Percentiles rank a stretch among this genome's conserved stretches.
Evolutionary conservation across 2,329 filamentous ascomycete genomes (phyloP).

Genomic region (Paecilomyces formosus): DNA sequence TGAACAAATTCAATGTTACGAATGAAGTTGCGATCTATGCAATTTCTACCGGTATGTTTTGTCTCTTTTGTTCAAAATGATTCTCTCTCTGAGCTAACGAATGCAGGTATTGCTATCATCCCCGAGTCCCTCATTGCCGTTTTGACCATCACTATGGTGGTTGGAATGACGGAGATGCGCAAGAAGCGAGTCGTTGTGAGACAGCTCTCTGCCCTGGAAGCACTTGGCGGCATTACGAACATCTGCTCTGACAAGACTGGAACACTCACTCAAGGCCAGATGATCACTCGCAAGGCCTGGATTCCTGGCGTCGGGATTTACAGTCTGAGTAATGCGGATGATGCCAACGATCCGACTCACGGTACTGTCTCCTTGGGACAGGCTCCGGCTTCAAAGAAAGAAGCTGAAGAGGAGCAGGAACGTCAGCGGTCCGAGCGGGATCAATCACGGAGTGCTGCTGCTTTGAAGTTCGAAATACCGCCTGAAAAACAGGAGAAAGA

Average conservation of each 20-base stretch:
- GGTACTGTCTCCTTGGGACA: conserved; percentile 37
- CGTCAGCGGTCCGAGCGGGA: conserved; percentile 44
- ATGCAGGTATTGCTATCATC: conserved; percentile 49
- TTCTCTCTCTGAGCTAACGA: conserved; percentile 4
- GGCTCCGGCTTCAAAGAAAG: conserved; percentile 20
- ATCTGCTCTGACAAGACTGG: conserved; percentile 54
- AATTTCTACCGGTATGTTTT: conserved; percentile 41
- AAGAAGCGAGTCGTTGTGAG: conserved; percentile 48
- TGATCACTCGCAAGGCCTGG: conserved; percentile 54
- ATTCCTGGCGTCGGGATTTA: conserved; percentile 47
- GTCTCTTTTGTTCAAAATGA: background rate
- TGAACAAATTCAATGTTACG: conserved; percentile 49
- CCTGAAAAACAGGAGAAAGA: conserved; percentile 35
- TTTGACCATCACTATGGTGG: conserved; percentile 54
- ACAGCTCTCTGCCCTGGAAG: conserved; percentile 48
- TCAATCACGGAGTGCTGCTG: conserved; percentile 52
- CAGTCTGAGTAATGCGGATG: conserved; percentile 44
- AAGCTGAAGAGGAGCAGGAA: conserved; percentile 22
- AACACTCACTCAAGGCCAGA: conserved; percentile 49
- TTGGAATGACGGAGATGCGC: conserved; percentile 48
- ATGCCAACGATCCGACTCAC: conserved; percentile 50
- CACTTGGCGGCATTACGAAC: conserved; percentile 50
- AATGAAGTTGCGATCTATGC: conserved; percentile 55
- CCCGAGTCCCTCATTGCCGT: conserved; percentile 58
- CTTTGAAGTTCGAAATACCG: conserved; percentile 57